Evolutionary conservation across 2,329 filamentous ascomycete genomes (phyloP).

Genomic region (Alternaria triticina): DNA sequence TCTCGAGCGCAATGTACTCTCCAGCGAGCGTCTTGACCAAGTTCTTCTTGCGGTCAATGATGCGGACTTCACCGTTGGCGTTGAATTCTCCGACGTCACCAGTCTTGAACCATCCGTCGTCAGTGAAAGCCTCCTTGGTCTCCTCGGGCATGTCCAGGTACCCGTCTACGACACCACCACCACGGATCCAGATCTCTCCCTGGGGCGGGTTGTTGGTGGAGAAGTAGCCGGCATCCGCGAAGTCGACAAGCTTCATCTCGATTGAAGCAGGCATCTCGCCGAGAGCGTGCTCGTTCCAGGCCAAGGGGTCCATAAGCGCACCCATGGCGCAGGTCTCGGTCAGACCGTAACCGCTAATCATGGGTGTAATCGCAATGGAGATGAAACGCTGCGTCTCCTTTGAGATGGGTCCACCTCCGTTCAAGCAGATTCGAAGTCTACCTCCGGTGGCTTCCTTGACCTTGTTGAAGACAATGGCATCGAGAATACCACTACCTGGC

Average conservation of each 20-base stretch:
- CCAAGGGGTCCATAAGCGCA: constrained; percentile 79
- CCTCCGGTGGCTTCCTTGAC: constrained; percentile 90
- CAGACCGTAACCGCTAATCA: constrained; percentile 92
- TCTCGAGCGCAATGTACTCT: constrained; percentile 97
- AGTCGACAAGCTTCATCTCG: constrained; percentile 91
- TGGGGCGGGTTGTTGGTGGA: constrained; percentile 78
- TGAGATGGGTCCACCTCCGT: constrained; percentile 89
- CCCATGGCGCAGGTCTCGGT: constrained; percentile 92
- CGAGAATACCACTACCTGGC: constrained; percentile 73
- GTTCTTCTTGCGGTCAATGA: constrained; percentile 98
- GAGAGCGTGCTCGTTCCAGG: constrained; percentile 79
- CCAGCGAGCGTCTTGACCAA: constrained; percentile 93
- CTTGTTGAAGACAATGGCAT: constrained; percentile 88
- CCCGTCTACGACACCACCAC: constrained; percentile 72
- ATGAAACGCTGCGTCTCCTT: constrained; percentile 89
- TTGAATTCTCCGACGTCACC: constrained; percentile 95
- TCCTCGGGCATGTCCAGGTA: constrained; percentile 90
- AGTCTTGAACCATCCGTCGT: constrained; percentile 96
- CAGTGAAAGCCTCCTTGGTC: constrained; percentile 75
- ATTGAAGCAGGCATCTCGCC: constrained; percentile 79
- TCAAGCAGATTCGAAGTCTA: constrained; percentile 86
- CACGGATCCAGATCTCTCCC: constrained; percentile 91
- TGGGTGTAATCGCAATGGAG: constrained; percentile 88
- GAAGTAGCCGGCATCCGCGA: constrained; percentile 85
- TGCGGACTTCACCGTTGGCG: constrained; percentile 75